A percentile compares a stretch with the other conserved stretches of the same genome.
Conservation (phyloP, 2,329 filamentous ascomycete genomes). For the Cryphonectria parasitica region DNA sequence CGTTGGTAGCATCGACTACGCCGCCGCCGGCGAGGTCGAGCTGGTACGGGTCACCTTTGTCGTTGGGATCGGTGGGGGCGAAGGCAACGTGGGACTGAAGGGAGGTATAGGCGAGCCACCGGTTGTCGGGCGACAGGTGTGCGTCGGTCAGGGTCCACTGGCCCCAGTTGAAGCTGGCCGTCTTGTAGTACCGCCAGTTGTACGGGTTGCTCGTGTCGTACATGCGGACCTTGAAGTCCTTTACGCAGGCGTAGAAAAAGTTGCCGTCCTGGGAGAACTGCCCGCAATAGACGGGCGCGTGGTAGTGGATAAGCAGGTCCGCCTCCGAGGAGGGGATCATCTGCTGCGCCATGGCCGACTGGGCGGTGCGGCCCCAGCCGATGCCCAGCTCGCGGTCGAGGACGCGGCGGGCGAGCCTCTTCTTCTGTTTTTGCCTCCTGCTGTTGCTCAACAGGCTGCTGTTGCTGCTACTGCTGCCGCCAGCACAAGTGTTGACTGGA, state of each 20-base stretch:
- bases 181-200: conserved; percentile 95
- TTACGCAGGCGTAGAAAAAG: conserved; percentile 91
- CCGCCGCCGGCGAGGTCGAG: conserved; percentile 68
- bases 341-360: conserved; percentile 68
- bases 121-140: conserved; percentile 87
- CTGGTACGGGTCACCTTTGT: conserved; percentile 76
- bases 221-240: conserved; percentile 94
- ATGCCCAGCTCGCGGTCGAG: conserved; percentile 82
- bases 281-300: conserved; percentile 86
- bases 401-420: conserved; percentile 66
- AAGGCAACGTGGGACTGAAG: conserved; percentile 84
- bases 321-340: conserved; percentile 78
- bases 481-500: neutral
- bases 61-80: conserved; percentile 82
- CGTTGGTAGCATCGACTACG: conserved; percentile 23
- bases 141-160: conserved; percentile 98
- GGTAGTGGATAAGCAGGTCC: conserved; percentile 87
- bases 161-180: conserved; percentile 80
- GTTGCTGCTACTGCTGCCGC: too few species aligned
- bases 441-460: conserved; percentile 32
- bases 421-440: conserved; percentile 56
- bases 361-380: conserved; percentile 65
- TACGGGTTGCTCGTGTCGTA: conserved; percentile 97
- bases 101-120: conserved; percentile 87
- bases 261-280: conserved; percentile 97